Evolutionary conservation across 2,329 filamentous ascomycete genomes (phyloP).

Genomic region (Coniochaeta sp.): DNA sequence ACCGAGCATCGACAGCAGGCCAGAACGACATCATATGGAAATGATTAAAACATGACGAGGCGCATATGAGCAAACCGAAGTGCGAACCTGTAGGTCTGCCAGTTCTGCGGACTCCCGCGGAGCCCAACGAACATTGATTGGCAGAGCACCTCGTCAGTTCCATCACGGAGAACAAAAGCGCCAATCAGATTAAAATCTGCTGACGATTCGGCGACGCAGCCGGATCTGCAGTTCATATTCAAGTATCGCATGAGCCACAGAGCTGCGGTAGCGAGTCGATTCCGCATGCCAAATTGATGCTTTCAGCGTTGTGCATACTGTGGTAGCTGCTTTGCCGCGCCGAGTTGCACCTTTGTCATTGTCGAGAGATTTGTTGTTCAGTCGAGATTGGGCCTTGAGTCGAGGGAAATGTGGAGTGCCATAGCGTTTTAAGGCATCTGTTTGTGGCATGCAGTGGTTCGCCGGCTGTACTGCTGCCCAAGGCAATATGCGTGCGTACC

Average conservation of each 20-base stretch:
- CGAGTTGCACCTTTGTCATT: background rate
- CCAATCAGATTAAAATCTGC: background rate
- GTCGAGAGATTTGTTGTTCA: background rate
- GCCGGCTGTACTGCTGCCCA: background rate
- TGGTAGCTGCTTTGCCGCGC: background rate
- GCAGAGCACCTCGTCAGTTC: background rate
- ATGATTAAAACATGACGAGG: background rate
- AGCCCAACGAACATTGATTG: background rate
- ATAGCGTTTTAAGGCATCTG: background rate
- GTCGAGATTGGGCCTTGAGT: background rate
- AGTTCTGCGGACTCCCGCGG: background rate
- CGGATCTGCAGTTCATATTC: background rate
- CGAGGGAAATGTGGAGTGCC: background rate
- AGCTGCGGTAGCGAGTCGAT: background rate
- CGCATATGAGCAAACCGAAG: background rate
- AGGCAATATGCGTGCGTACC: background rate
- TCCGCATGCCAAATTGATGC: background rate
- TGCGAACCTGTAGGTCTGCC: background rate
- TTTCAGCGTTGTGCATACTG: background rate
- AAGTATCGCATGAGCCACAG: background rate
- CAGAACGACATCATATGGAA: background rate
- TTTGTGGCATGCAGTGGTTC: background rate
- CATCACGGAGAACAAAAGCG: background rate
- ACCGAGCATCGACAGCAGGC: background rate
- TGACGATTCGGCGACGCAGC: background rate